phyloP scores from a whole-genome alignment of 2,329 filamentous ascomycete genomes.

The Pseudovirgaria hyperparasitica region DNA sequence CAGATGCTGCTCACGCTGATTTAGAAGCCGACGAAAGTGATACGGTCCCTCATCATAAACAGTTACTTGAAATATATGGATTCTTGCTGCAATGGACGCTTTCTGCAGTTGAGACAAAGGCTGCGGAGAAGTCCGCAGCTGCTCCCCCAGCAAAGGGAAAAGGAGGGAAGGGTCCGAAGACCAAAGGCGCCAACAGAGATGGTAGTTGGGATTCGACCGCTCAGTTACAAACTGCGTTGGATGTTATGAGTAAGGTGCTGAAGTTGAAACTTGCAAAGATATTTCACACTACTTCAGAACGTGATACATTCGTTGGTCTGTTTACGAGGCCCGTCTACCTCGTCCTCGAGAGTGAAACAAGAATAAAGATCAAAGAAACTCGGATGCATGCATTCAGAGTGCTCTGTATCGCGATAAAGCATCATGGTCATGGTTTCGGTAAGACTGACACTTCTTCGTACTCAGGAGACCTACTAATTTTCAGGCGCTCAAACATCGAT shows the following conservation, averaged over 20 bases:
- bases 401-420: slow-evolving; percentile 89
- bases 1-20: slow-evolving; percentile 73
- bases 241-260: slow-evolving; percentile 91
- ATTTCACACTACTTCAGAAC: slow-evolving; percentile 90
- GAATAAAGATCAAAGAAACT: slow-evolving; percentile 77
- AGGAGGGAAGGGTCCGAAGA: slow-evolving; percentile 62
- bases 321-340: slow-evolving; percentile 90
- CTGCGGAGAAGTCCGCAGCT: slow-evolving; percentile 73
- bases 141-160: slow-evolving; percentile 58
- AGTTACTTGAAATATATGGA: slow-evolving; percentile 82
- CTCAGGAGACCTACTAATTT: not conserved
- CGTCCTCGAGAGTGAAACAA: slow-evolving; percentile 83
- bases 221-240: slow-evolving; percentile 78
- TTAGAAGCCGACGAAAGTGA: slow-evolving; percentile 89
- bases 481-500: slow-evolving; percentile 91
- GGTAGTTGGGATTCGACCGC: slow-evolving; percentile 76
- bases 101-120: slow-evolving; percentile 85
- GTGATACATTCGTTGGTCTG: slow-evolving; percentile 85
- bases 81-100: slow-evolving; percentile 94
- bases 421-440: slow-evolving; percentile 95
- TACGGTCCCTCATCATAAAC: slow-evolving; percentile 73
- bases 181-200: slow-evolving; percentile 51
- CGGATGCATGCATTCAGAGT: slow-evolving; percentile 98
- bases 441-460: slow-evolving; percentile 22
- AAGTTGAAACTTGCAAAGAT: slow-evolving; percentile 86